Evolutionary conservation across 768 basidiomycete species (phyloP).

Genomic region (Termitomyces bulborhizus): DNA sequence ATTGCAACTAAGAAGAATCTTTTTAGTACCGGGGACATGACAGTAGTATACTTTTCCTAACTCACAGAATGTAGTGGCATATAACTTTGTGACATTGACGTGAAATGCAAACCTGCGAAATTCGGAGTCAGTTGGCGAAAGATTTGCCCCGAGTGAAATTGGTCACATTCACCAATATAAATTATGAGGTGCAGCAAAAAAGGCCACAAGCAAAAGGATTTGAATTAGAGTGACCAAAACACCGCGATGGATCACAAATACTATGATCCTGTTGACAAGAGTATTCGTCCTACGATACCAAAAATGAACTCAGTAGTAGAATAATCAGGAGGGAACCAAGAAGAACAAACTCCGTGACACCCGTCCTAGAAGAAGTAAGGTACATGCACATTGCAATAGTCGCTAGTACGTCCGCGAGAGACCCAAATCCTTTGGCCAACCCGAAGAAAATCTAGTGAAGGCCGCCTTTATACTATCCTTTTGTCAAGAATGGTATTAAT

Average conservation of each 20-base stretch:
- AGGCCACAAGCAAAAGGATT: conserved; percentile 31
- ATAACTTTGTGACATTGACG: conserved; percentile 41
- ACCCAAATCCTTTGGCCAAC: conserved; percentile 36
- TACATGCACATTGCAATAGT: conserved; percentile 38
- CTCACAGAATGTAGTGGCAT: conserved; percentile 46
- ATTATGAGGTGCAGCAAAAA: conserved; percentile 29
- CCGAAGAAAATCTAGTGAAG: conserved; percentile 32
- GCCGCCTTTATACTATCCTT: not conserved
- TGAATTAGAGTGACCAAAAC: conserved; percentile 39
- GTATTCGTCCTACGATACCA: conserved; percentile 27
- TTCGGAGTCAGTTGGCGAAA: not conserved
- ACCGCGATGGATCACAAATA: conserved; percentile 36
- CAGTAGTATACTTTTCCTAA: not conserved
- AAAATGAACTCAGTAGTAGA: not conserved
- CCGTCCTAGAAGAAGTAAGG: conserved; percentile 29
- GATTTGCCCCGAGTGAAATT: too few relatives aligned
- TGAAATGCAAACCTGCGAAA: conserved; percentile 37
- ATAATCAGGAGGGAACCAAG: not conserved
- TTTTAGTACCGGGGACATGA: conserved; percentile 12
- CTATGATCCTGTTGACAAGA: conserved; percentile 29
- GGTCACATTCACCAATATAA: conserved; percentile 28
- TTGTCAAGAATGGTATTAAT: not conserved
- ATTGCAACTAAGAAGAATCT: conserved; percentile 32
- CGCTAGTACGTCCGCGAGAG: conserved; percentile 35
- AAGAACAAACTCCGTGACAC: conserved; percentile 25